phyloP scores from a whole-genome alignment of 1,139 yeast species.

The Suhomyces taliae region DNA sequence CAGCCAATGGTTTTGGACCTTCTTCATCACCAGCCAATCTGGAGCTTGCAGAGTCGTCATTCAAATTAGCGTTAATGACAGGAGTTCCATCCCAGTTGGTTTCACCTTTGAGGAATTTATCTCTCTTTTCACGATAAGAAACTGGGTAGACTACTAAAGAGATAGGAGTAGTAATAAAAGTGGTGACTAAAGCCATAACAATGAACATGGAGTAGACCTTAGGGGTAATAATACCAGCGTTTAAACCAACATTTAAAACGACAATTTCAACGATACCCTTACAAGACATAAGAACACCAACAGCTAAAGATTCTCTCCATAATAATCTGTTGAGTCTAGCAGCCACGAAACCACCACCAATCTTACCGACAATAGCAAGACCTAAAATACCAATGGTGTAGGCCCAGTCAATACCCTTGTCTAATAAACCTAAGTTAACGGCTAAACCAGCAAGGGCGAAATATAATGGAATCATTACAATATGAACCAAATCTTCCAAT shows the following conservation, averaged over 20 bases:
- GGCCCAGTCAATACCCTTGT: slow-evolving; percentile 72
- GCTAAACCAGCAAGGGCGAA: slow-evolving; percentile 77
- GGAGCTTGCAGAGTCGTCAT: not conserved
- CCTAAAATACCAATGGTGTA: slow-evolving; percentile 65
- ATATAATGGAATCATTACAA: slow-evolving; percentile 70
- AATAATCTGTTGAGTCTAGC: slow-evolving; percentile 60
- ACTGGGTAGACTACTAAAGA: slow-evolving; percentile 61
- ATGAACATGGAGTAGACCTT: slow-evolving; percentile 77
- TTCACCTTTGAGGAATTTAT: slow-evolving; percentile 39
- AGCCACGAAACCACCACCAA: slow-evolving; percentile 64
- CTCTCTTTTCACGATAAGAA: slow-evolving; percentile 55
- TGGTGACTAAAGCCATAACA: slow-evolving; percentile 75
- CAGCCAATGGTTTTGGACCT: slow-evolving; percentile 8
- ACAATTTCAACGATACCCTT: slow-evolving; percentile 85
- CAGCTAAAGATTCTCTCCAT: slow-evolving; percentile 73
- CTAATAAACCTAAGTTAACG: slow-evolving; percentile 62
- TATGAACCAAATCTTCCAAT: slow-evolving; percentile 73
- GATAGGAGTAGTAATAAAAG: slow-evolving; percentile 74
- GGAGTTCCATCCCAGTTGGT: slow-evolving; percentile 40
- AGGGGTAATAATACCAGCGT: slow-evolving; percentile 62
- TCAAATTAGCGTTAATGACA: slow-evolving; percentile 1
- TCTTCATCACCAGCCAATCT: slow-evolving; percentile 6
- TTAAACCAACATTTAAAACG: slow-evolving; percentile 70
- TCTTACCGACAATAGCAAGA: slow-evolving; percentile 66
- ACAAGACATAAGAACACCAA: slow-evolving; percentile 84